These are phyloP conservation scores for Chlorophyllum brunneum DNA, from an alignment of 768 basidiomycete species.

Conservation along the genomic window DNA sequence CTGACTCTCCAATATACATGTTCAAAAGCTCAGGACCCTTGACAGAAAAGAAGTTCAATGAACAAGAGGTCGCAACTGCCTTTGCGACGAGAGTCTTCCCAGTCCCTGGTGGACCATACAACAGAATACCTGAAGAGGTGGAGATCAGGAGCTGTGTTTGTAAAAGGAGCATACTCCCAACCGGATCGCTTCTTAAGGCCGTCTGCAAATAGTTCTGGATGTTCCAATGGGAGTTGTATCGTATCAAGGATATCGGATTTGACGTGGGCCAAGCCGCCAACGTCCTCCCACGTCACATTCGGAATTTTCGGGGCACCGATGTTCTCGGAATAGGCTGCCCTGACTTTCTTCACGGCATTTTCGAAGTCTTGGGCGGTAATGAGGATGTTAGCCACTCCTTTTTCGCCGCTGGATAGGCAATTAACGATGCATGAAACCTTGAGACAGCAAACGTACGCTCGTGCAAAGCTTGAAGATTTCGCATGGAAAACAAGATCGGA, in stretches of 20 bases:
- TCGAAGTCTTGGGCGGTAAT: constrained; percentile 66
- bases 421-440: constrained; percentile 3
- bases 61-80: constrained; percentile 93
- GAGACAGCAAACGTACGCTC: constrained; percentile 38
- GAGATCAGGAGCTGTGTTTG: neutral
- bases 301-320: constrained; percentile 99
- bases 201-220: constrained; percentile 84
- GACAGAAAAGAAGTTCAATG: constrained; percentile 95
- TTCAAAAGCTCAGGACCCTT: constrained; percentile 95
- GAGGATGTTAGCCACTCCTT: constrained; percentile 34
- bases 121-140: constrained; percentile 63
- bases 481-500: constrained; percentile 63
- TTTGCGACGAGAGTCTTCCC: constrained; percentile 95
- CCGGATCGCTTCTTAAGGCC: constrained; percentile 96
- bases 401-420: constrained; percentile 17
- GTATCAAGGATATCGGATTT: constrained; percentile 95
- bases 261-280: constrained; percentile 84
- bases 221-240: constrained; percentile 86
- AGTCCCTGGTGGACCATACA: constrained; percentile 95
- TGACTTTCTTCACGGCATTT: constrained; percentile 62
- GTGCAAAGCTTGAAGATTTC: constrained; percentile 48
- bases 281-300: constrained; percentile 94
- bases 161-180: constrained; percentile 24
- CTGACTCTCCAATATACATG: constrained; percentile 98
- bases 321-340: constrained; percentile 80